Evolutionary conservation across 2,329 filamentous ascomycete genomes (phyloP), one percentile per base, ranked within the genome.

Genomic region (Aspergillus hortae): DNA sequence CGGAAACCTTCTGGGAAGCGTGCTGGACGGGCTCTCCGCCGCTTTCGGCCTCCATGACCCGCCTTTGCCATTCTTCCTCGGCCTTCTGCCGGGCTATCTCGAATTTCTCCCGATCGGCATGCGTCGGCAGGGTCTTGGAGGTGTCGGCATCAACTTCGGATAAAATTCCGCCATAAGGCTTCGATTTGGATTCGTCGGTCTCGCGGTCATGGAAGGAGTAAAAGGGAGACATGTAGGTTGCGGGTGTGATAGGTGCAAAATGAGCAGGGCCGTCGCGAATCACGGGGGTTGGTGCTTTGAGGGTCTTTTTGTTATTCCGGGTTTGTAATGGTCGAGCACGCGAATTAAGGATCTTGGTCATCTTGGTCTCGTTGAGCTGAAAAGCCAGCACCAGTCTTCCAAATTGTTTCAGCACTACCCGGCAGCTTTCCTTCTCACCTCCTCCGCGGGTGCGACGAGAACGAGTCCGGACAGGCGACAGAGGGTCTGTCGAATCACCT

Each of bases 151-250:
- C 92, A 0, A 80, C 79, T 69, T 97, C 92, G 0, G 83, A 89
- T 25, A 99, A 78, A 47, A 99, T 95, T 1, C 94, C 94, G 25
- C 94, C 94, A 59, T 97, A 99, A 0, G 94, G 94, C 67, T 96
- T 97, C 46, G 88, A 88, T 68, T 95, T 96, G 36, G 85, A 77
- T 63, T 97, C 92, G 54, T 96, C 92, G 15, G 85, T 85, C 61
- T 96, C 92, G 59, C 89, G 89, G 60, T 96, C 92, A 55, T 88
- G 88, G 58, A 96, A 92, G 0, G 89, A 89, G 62, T 92, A 92
- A 65, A 95, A 92, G 1, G 89, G 88, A 55, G 90, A 87, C 1
- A 84, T 84, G 65, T 89, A 92, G 74, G 61, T 83, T 68, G 64
- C 80, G 64, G 67, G 81, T 70, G 73, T 84, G 74, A 71, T 86